A percentile compares a stretch with the other conserved stretches of the same genome.
Conservation (phyloP, 306 rosid species). For the Arachis hypogaea region DNA sequence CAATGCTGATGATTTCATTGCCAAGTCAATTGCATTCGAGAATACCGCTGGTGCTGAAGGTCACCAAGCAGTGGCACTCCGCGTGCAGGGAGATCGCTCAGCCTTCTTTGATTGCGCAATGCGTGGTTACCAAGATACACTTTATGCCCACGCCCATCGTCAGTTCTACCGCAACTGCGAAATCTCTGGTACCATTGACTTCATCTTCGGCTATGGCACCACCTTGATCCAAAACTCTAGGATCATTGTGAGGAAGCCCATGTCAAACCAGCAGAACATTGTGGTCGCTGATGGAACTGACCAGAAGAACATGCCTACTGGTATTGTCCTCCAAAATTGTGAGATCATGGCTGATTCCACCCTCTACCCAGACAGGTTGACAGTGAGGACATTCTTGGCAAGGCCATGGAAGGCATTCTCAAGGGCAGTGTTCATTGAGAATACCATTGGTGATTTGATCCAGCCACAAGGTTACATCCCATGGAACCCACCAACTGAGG, state of each 20-base stretch:
- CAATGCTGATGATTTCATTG: conserved; percentile 48
- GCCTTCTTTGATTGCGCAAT: conserved; percentile 56
- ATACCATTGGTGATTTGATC: conserved; percentile 49
- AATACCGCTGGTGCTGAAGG: conserved; percentile 71
- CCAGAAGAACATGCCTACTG: conserved; percentile 19
- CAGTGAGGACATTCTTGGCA: conserved; percentile 51
- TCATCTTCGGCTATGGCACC: conserved; percentile 60
- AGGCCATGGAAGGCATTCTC: conserved; percentile 72
- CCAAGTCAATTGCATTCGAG: conserved; percentile 56
- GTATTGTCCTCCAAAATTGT: conserved; percentile 60
- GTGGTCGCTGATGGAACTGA: conserved; percentile 59
- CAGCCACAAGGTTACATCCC: conserved; percentile 44
- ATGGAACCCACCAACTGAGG: conserved; percentile 40
- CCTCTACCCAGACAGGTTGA: conserved; percentile 39
- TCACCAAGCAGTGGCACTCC: conserved; percentile 77
- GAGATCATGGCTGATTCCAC: conserved; percentile 49
- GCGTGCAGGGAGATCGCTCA: conserved; percentile 51
- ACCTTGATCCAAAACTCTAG: conserved; percentile 56
- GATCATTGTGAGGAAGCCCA: conserved; percentile 57
- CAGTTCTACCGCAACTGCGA: conserved; percentile 76
- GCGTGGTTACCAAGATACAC: conserved; percentile 68
- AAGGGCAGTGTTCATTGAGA: conserved; percentile 58
- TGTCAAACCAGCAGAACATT: conserved; percentile 33
- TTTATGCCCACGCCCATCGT: conserved; percentile 53
- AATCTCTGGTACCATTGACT: conserved; percentile 69